A percentile compares a stretch with the other conserved stretches of the same genome.
Conservation (phyloP, 2,329 filamentous ascomycete species). For the Colletotrichum sp. region DNA sequence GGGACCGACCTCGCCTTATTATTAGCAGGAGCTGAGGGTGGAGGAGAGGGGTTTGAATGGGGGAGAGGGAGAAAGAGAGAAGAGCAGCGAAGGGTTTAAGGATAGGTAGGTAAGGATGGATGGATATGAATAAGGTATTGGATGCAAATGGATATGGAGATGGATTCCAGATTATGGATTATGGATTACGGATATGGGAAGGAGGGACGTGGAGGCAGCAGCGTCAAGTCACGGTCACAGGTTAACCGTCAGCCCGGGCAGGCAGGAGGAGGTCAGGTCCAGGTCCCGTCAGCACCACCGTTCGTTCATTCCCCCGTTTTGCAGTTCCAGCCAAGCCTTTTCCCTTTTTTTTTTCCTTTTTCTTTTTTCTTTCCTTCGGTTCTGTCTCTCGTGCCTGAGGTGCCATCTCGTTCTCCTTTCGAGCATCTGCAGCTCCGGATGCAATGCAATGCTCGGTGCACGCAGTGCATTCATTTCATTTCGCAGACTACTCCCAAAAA, state of each 20-base stretch:
- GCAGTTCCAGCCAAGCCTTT: not conserved
- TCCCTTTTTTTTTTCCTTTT: not conserved
- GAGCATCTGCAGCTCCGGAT: not conserved
- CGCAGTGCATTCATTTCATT: not conserved
- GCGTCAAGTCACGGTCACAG: not conserved
- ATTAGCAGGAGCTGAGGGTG: not conserved
- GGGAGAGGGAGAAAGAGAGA: not conserved
- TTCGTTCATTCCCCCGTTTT: not conserved
- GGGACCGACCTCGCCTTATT: not conserved
- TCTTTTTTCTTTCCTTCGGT: not conserved
- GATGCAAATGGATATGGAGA: not conserved
- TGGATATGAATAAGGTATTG: not conserved
- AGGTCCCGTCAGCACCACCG: not conserved
- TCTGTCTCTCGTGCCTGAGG: not conserved
- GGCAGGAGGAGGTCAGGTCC: not conserved
- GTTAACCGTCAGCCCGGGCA: not conserved
- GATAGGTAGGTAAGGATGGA: not conserved
- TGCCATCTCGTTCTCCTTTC: not conserved
- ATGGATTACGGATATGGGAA: not conserved
- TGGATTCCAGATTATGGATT: not conserved
- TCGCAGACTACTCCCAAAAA: not conserved
- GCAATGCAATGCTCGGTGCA: not conserved
- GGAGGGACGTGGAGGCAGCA: slow-evolving; percentile 3
- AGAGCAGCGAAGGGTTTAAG: not conserved
- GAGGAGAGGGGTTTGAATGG: not conserved